Percentiles rank a stretch among this genome's conserved stretches.
Evolutionary conservation across 495 filamentous ascomycete species (phyloP).

Genomic region (Tuber borchii): DNA sequence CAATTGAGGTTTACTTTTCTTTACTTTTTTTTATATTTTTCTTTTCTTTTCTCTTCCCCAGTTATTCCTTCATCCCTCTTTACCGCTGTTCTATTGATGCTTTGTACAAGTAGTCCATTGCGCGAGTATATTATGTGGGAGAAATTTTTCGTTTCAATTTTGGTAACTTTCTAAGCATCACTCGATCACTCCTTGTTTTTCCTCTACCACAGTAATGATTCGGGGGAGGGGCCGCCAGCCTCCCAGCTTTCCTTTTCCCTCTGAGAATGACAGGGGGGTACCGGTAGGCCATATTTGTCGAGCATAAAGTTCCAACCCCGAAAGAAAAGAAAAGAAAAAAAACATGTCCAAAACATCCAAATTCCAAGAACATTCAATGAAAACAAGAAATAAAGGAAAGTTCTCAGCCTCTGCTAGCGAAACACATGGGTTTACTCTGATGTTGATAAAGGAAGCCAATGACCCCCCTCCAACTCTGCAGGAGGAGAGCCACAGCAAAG

Average conservation of each 20-base stretch:
- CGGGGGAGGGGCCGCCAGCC: not conserved
- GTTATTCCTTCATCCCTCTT: not conserved
- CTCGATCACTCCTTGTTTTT: not conserved
- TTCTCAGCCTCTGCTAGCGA: not conserved
- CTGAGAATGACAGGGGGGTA: not conserved
- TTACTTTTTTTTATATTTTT: not conserved
- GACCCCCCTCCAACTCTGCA: not conserved
- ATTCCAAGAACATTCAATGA: not conserved
- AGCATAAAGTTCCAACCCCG: not conserved
- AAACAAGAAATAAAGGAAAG: not conserved
- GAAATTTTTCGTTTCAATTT: not conserved
- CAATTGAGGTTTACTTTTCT: not conserved
- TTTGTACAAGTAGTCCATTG: not conserved
- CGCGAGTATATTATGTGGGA: not conserved
- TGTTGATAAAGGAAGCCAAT: not conserved
- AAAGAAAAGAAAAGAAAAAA: not conserved
- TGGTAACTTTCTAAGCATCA: not conserved
- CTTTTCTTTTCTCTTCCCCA: not conserved
- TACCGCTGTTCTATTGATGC: not conserved
- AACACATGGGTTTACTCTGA: not conserved
- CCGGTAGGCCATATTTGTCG: not conserved
- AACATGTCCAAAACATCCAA: not conserved
- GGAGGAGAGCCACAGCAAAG: constrained; percentile 1
- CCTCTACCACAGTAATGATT: not conserved
- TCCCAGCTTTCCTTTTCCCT: not conserved